Percentiles rank a stretch among this genome's conserved stretches.
phyloP scores from a whole-genome alignment of 495 filamentous ascomycete species.

The Glarea lozoyensis region DNA sequence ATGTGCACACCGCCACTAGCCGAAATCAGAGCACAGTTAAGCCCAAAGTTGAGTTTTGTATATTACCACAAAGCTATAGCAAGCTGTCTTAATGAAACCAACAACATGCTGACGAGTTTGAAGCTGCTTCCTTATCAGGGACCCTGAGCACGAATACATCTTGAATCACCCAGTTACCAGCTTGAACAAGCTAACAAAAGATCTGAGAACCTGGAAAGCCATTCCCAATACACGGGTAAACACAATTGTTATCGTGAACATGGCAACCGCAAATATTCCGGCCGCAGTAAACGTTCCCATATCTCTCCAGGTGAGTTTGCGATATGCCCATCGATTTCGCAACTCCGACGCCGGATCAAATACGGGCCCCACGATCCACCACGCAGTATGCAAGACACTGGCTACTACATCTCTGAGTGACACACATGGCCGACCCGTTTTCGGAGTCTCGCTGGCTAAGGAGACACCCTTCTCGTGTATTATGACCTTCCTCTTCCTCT shows the following conservation, averaged over 20 bases:
- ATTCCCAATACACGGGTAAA: slow-evolving; percentile 1
- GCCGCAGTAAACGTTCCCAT: slow-evolving; percentile 15
- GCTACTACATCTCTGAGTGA: slow-evolving; percentile 7
- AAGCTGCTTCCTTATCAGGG: too few species aligned
- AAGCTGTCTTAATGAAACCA: too few species aligned
- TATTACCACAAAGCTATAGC: too few species aligned
- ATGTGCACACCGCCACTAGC: too few species aligned
- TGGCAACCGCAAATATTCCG: slow-evolving; percentile 12
- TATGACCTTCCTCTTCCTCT: too few species aligned
- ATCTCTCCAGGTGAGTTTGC: slow-evolving; percentile 23
- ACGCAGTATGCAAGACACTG: slow-evolving; percentile 18
- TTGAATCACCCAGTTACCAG: slow-evolving; percentile 1
- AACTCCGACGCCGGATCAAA: slow-evolving; percentile 23
- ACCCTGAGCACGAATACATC: too few species aligned
- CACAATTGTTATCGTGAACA: slow-evolving; percentile 4
- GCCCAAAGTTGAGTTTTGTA: too few species aligned
- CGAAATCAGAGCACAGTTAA: too few species aligned
- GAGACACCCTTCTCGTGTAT: too few species aligned
- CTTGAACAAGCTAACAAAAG: slow-evolving; percentile 6
- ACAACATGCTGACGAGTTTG: too few species aligned
- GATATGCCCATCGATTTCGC: slow-evolving; percentile 18
- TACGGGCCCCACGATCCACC: slow-evolving; percentile 19
- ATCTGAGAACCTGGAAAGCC: slow-evolving; percentile 8
- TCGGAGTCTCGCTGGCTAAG: too few species aligned
- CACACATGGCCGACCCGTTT: neutral